phyloP scores from a whole-genome alignment of 495 filamentous ascomycete genomes.

The Tuber magnatum region DNA sequence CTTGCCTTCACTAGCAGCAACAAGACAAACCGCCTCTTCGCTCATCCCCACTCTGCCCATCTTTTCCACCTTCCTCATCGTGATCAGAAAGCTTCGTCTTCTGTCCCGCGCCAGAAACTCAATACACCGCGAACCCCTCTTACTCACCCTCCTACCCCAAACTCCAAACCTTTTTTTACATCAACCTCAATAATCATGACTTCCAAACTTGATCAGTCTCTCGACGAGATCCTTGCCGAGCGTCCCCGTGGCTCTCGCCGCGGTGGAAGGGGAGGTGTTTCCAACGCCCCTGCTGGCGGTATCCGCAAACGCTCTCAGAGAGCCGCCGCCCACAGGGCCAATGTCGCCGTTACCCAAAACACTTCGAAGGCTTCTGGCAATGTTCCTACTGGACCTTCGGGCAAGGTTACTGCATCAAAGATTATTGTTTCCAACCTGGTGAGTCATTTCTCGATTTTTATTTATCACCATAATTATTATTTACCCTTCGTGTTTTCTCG shows the following conservation, averaged over 20 bases:
- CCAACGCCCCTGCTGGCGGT: conserved; percentile 69
- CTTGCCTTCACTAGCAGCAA: conserved; percentile 20
- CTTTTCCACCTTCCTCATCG: conserved; percentile 15
- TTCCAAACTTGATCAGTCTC: conserved; percentile 86
- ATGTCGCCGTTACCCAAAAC: conserved; percentile 48
- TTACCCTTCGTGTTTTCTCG: background rate
- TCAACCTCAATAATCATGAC: conserved; percentile 58
- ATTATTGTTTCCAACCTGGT: conserved; percentile 97
- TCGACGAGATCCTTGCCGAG: conserved; percentile 88
- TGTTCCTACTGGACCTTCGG: conserved; percentile 56
- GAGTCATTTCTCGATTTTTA: conserved; percentile 43
- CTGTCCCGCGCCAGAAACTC: background rate
- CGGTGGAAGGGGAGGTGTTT: conserved; percentile 50
- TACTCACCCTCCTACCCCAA: background rate
- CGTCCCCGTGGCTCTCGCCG: conserved; percentile 53
- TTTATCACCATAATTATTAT: background rate
- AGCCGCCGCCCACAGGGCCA: conserved; percentile 39
- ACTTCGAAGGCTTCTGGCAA: conserved; percentile 56
- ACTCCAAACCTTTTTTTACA: conserved; percentile 13
- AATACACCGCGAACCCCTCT: background rate
- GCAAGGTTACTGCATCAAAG: conserved; percentile 67
- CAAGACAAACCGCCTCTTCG: conserved; percentile 10
- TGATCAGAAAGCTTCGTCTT: background rate
- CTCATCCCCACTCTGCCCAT: conserved; percentile 11
- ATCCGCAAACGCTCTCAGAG: conserved; percentile 60